Conservation (phyloP, 2,329 filamentous ascomycete genomes). For the Paecilomyces variotii region DNA sequence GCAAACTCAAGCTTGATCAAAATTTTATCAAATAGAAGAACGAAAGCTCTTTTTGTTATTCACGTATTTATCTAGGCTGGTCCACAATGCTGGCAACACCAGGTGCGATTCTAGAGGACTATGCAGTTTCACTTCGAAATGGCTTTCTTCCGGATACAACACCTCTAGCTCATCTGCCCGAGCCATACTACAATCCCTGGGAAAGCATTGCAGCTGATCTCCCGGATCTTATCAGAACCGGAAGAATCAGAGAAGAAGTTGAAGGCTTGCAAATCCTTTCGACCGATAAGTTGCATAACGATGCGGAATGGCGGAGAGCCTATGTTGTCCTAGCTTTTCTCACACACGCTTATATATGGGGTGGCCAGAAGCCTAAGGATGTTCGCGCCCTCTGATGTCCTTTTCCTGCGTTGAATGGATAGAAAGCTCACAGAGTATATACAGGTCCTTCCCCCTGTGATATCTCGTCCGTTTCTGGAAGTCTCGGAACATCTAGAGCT, state of each 20-base stretch:
- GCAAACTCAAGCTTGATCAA: neutral
- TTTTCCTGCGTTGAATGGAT: neutral
- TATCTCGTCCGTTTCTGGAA: slow-evolving; percentile 29
- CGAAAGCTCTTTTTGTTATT: neutral
- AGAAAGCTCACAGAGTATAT: neutral
- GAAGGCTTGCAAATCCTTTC: slow-evolving; percentile 71
- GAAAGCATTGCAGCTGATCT: slow-evolving; percentile 48
- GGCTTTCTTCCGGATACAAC: slow-evolving; percentile 76
- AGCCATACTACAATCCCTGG: slow-evolving; percentile 83
- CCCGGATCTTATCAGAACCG: slow-evolving; percentile 50
- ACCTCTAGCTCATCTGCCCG: slow-evolving; percentile 65
- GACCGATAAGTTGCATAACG: slow-evolving; percentile 65
- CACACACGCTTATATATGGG: slow-evolving; percentile 79
- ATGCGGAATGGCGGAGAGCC: slow-evolving; percentile 80
- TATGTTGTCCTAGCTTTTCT: slow-evolving; percentile 69
- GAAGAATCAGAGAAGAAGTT: slow-evolving; percentile 65
- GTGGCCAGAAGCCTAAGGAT: slow-evolving; percentile 61
- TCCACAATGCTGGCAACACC: slow-evolving; percentile 7
- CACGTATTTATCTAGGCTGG: neutral
- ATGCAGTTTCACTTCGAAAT: slow-evolving; percentile 51
- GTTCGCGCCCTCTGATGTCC: slow-evolving; percentile 31
- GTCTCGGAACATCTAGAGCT: slow-evolving; percentile 28
- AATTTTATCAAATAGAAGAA: neutral
- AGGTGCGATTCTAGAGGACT: slow-evolving; percentile 51
- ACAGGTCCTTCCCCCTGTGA: slow-evolving; percentile 28